A percentile compares a stretch with the other conserved stretches of the same genome.
phyloP scores from a whole-genome alignment of 495 filamentous ascomycete species.

The Aspergillus affinis region DNA sequence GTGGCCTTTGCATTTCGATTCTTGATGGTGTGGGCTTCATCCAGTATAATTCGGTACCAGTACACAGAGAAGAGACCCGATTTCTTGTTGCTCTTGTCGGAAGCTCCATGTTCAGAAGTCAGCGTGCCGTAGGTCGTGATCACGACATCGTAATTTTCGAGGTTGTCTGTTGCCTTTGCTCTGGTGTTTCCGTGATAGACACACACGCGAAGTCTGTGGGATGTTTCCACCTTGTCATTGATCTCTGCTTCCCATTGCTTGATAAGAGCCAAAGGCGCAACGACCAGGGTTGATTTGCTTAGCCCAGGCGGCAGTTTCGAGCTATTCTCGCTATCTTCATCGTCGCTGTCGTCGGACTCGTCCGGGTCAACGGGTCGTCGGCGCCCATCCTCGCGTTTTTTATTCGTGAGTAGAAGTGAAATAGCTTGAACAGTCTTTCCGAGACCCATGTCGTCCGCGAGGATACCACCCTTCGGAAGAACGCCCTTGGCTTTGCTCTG shows the following conservation, averaged over 20 bases:
- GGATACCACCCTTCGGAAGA: conserved; percentile 81
- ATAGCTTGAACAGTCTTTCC: conserved; percentile 93
- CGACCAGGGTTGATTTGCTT: conserved; percentile 80
- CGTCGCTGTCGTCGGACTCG: conserved; percentile 29
- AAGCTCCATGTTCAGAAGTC: conserved; percentile 78
- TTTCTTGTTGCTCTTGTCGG: conserved; percentile 60
- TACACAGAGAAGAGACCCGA: conserved; percentile 85
- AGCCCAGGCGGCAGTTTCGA: conserved; percentile 60
- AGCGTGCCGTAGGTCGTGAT: conserved; percentile 96
- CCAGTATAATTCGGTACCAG: conserved; percentile 94
- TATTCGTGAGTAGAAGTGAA: conserved; percentile 80
- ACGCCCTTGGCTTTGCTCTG: conserved; percentile 70
- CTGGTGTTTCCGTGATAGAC: conserved; percentile 88
- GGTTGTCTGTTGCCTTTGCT: conserved; percentile 69
- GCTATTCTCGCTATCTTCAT: conserved; percentile 38
- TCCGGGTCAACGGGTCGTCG: conserved; percentile 15
- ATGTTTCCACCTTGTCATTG: conserved; percentile 66
- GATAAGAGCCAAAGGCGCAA: conserved; percentile 93
- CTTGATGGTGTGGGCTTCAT: conserved; percentile 98
- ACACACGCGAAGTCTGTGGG: conserved; percentile 71
- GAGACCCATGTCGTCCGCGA: conserved; percentile 92
- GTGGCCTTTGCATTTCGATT: conserved; percentile 95
- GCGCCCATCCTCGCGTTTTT: conserved; percentile 58
- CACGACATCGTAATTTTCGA: conserved; percentile 89
- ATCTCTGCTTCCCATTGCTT: conserved; percentile 97